These are phyloP conservation scores for Ophiostoma sp. DNA, from an alignment of 2,329 filamentous ascomycete genomes.

Conservation along the genomic window DNA sequence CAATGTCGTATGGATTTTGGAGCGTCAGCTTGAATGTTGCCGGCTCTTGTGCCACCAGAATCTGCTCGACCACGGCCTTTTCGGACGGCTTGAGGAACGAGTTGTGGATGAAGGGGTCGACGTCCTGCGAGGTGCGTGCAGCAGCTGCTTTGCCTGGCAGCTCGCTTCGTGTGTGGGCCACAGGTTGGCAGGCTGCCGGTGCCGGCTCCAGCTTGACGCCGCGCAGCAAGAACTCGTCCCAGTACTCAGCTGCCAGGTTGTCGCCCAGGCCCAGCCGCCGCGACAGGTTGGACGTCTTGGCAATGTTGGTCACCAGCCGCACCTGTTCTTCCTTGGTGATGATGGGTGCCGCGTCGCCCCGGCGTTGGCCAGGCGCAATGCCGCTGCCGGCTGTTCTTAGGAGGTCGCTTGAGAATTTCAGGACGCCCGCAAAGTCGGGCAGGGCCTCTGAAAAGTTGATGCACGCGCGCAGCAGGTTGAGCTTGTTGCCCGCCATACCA, in stretches of 20 bases:
- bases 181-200: constrained; percentile 59
- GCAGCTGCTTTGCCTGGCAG: constrained; percentile 51
- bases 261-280: constrained; percentile 69
- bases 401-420: constrained; percentile 81
- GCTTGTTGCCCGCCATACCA: constrained; percentile 77
- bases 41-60: constrained; percentile 76
- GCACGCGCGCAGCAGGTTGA: constrained; percentile 84
- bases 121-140: constrained; percentile 57
- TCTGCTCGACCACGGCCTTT: constrained; percentile 61
- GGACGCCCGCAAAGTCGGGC: constrained; percentile 86
- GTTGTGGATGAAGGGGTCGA: constrained; percentile 93
- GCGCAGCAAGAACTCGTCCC: constrained; percentile 93
- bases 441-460: constrained; percentile 92
- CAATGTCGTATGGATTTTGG: constrained; percentile 93
- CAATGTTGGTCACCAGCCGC: constrained; percentile 79
- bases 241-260: constrained; percentile 75
- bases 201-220: constrained; percentile 69
- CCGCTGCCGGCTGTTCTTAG: constrained; percentile 80
- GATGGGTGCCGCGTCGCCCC: constrained; percentile 67
- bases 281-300: constrained; percentile 77
- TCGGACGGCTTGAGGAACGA: constrained; percentile 74
- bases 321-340: constrained; percentile 82
- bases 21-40: constrained; percentile 78
- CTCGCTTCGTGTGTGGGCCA: constrained; percentile 62
- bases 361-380: constrained; percentile 69